Base-by-base conservation (phyloP, 768 basidiomycete genomes). In the Suillus placidus region DNA sequence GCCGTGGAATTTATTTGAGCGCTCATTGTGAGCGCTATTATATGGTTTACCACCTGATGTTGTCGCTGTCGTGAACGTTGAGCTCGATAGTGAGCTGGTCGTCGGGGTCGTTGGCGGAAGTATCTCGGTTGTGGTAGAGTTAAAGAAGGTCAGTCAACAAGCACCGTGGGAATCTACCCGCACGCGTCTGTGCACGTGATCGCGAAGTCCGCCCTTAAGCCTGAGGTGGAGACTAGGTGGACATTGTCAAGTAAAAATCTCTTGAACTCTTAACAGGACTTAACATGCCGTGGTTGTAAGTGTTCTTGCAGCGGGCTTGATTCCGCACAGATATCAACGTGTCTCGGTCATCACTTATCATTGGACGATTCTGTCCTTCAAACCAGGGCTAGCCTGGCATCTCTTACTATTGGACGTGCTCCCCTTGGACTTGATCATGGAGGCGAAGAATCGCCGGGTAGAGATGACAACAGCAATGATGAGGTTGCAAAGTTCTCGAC, bases 161-260 rank as follows among this genome's bases (percentile, higher is more conserved):
- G 40, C 51, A 68, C 64, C 76, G 76, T 78, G 75, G 73, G 75
- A 76, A 74, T 60, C 34, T 16, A 20, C 37, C 4, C 66, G 51
- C 65, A 73, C 75, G 74, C 75, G 74, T 65, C 35, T 9, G 49
- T 55, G 43, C 75, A 76, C 76, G 75, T 76, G 75, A 77, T 63
- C 74, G 73, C 63, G 70, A 62, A 38, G 30, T 47, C 61, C 67
- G 37, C 1, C 55, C 6, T 56, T 8, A 6, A 45, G 20, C 5
- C 32, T 7, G 32, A 32, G 10, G 14, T 4, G 26, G 8, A 16
- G 40, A 13, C 14, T 42, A 42, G 40, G 40, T 43, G 6, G 23
- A 49, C 23, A 26, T 49, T n/a, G 47, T 13, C 23, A 49, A 52
- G 30, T 20, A 54, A 54, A 34, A 34, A 10, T 3, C 30, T 12